Percentiles rank a stretch among this genome's conserved stretches.
Evolutionary conservation across 1,284 basidiomycete genomes (phyloP).

Genomic region (Microbotryum saponariae): DNA sequence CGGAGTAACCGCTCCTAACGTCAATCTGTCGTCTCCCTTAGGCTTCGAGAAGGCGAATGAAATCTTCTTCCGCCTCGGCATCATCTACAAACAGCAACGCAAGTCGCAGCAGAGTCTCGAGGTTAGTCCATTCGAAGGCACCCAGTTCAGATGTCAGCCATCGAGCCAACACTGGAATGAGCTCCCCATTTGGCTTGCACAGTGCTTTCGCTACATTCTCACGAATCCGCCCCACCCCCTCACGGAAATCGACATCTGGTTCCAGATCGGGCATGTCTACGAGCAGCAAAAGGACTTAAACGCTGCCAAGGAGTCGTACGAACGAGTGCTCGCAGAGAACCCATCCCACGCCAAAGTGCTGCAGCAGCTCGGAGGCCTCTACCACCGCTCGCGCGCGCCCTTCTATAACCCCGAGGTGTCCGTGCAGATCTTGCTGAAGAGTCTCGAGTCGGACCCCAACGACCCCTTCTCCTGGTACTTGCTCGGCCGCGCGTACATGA

Average conservation of each 20-base stretch:
- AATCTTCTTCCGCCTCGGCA: constrained; percentile 94
- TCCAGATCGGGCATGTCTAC: constrained; percentile 98
- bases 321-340: constrained; percentile 88
- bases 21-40: constrained; percentile 37
- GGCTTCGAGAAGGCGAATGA: constrained; percentile 99
- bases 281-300: constrained; percentile 91
- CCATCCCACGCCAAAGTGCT: constrained; percentile 93
- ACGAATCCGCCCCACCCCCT: constrained; percentile 90
- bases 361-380: constrained; percentile 95
- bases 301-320: constrained; percentile 89
- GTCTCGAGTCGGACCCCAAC: constrained; percentile 84
- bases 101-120: constrained; percentile 78
- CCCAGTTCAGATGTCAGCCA: background rate
- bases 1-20: background rate
- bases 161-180: constrained; percentile 15
- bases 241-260: constrained; percentile 97
- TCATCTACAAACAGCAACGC: constrained; percentile 98
- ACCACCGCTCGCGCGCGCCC: constrained; percentile 84
- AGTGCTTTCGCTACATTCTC: constrained; percentile 91
- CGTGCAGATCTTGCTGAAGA: constrained; percentile 87
- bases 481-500: constrained; percentile 96
- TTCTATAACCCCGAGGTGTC: constrained; percentile 95
- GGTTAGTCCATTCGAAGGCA: constrained; percentile 40
- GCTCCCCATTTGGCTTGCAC: background rate
- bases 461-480: constrained; percentile 99